Conservation (phyloP, 2,329 filamentous ascomycete species). For the Colletotrichum sp. region DNA sequence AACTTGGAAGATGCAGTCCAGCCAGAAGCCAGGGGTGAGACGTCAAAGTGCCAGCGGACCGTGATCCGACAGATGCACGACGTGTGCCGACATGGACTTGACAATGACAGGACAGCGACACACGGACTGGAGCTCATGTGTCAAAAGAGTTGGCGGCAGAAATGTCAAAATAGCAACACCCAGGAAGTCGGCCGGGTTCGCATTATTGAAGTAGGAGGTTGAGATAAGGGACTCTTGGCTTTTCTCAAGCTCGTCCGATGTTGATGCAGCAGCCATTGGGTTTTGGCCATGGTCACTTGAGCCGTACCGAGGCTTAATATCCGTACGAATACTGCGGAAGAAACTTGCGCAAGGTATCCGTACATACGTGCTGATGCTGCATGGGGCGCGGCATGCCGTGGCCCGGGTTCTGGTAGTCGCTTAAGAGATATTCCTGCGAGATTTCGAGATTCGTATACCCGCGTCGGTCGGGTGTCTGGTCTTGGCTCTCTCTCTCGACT, state of each 20-base stretch:
- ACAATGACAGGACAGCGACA: neutral
- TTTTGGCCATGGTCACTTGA: neutral
- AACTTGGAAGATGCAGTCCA: neutral
- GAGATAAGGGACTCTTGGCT: slow-evolving; percentile 1
- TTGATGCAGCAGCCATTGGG: neutral
- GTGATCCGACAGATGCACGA: neutral
- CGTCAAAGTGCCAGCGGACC: neutral
- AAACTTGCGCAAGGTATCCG: too few relatives aligned
- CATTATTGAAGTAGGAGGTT: neutral
- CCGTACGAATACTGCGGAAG: neutral
- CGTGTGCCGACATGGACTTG: neutral
- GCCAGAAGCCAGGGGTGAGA: neutral
- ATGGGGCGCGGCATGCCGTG: neutral
- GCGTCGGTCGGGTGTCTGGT: neutral
- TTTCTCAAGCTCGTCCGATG: slow-evolving; percentile 5
- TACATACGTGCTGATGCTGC: too few relatives aligned
- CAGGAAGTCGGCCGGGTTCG: neutral
- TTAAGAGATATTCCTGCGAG: neutral
- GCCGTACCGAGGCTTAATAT: neutral
- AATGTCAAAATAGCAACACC: neutral
- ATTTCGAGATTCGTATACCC: neutral
- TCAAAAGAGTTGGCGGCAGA: neutral
- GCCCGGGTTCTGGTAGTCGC: neutral
- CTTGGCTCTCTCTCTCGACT: neutral
- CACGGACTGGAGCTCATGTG: neutral